Evolutionary conservation across 2,329 filamentous ascomycete species (phyloP), one percentile per base, ranked within the genome.

Genomic region (Rhinocladiella mackenziei): DNA sequence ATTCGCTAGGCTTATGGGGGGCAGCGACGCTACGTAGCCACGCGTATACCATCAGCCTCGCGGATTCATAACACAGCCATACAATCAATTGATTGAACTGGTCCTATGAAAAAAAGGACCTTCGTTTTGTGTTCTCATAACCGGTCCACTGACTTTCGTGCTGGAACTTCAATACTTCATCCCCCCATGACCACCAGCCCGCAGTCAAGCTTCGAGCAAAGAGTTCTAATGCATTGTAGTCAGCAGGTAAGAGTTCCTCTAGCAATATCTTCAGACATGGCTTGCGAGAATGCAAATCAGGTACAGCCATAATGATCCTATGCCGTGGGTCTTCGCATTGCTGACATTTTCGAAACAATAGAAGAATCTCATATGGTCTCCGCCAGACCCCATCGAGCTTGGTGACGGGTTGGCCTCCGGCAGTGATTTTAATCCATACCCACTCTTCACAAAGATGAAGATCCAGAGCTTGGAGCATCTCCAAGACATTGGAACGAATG

Each of bases 241-340:
- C 53, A 2, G 52, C 43, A 9, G 58, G 53, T 18, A 61, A 22
- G 5, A 75, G 52, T 9, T 58, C 59, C 58, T 78, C 75, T 17
- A 83, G 62, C 17, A 81, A 39, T 9, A 65, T 59, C 57, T 76
- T 80, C 50, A 83, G 48, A 55, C 75, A 79, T 13, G 80, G 80
- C 58, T 83, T 83, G n/a, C 78, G 65, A 3, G 79, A 83, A 60
- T 83, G 80, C 10, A 81, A 44, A 60, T 83, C 80, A 6, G 79
- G 77, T 7, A 81, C 78, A 5, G 70, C 77, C 20, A 73, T 69
- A 44, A 83, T 70, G 6, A 81, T 67, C 56, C 74, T 69, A 49
- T 69, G 69, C 34, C 60, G 66, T 3, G 73, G 56, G 8, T 55
- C 48, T 17, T 50, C 32, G n/a, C 52, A 14, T 2, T 8, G 6